These are phyloP conservation scores for Pseudognaphalium luteoalbum DNA, from an alignment of 129 eudicot species.

Conservation along the genomic window DNA sequence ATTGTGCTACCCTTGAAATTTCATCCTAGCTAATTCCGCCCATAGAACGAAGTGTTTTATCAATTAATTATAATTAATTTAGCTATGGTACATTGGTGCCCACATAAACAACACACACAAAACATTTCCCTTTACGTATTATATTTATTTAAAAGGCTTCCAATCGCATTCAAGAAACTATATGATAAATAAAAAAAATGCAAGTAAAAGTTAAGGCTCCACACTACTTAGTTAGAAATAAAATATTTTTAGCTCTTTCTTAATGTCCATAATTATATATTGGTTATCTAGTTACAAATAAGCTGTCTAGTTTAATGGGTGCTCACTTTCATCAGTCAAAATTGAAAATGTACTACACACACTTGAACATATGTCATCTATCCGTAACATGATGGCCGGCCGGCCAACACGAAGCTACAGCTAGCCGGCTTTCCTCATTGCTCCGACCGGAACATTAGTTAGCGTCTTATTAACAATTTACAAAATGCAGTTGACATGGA, in stretches of 20 bases:
- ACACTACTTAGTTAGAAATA: conserved; percentile 11
- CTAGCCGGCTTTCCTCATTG: conserved; percentile 39
- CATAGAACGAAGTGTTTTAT: neutral
- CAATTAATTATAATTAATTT: too few relatives aligned
- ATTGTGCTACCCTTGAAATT: too few relatives aligned
- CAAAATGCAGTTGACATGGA: neutral
- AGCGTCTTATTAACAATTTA: conserved; percentile 29
- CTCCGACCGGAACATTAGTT: conserved; percentile 27
- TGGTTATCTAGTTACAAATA: neutral
- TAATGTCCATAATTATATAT: neutral
- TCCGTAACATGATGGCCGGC: conserved; percentile 33
- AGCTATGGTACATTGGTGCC: neutral
- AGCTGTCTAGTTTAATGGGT: conserved; percentile 8
- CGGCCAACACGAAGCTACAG: conserved; percentile 7
- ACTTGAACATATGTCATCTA: neutral
- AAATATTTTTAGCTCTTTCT: neutral
- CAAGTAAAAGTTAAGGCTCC: conserved; percentile 21
- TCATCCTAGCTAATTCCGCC: too few relatives aligned
- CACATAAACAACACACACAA: neutral
- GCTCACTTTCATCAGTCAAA: neutral
- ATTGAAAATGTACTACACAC: neutral
- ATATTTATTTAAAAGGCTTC: neutral
- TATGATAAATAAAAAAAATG: neutral
- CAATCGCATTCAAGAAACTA: neutral
- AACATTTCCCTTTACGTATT: neutral